Percentiles rank a stretch among this genome's conserved stretches.
Evolutionary conservation across 495 filamentous ascomycete genomes (phyloP).

Genomic region (Neurospora intermedia): DNA sequence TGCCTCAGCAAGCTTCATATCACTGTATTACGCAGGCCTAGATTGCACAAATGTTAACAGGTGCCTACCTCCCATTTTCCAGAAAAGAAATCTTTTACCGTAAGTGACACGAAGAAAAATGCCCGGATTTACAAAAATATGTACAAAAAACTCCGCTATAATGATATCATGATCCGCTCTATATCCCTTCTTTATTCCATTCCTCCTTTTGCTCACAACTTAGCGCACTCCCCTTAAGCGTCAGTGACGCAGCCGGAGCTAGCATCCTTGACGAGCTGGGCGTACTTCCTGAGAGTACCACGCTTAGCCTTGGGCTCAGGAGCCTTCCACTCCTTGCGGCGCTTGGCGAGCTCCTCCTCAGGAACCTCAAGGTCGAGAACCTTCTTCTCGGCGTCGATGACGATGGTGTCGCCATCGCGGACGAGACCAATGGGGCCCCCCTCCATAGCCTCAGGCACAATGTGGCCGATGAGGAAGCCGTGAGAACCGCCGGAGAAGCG

Average conservation of each 20-base stretch:
- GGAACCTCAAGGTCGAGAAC: slow-evolving; percentile 50
- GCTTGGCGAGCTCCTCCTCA: slow-evolving; percentile 51
- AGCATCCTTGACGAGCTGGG: slow-evolving; percentile 57
- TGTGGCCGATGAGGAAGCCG: slow-evolving; percentile 70
- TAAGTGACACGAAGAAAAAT: not conserved
- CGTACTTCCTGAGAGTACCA: slow-evolving; percentile 72
- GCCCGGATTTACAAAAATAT: not conserved
- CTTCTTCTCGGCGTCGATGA: slow-evolving; percentile 60
- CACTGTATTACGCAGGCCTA: not conserved
- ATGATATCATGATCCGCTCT: not conserved
- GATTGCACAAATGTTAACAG: not conserved
- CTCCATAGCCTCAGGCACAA: slow-evolving; percentile 60
- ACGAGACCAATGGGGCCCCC: slow-evolving; percentile 62
- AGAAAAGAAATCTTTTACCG: not conserved
- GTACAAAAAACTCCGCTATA: not conserved
- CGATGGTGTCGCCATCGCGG: slow-evolving; percentile 55
- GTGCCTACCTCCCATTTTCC: not conserved
- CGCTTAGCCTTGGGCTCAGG: slow-evolving; percentile 56
- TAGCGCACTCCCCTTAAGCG: slow-evolving; percentile 8
- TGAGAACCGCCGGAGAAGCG: slow-evolving; percentile 69
- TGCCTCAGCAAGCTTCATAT: not conserved
- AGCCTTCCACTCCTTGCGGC: slow-evolving; percentile 55
- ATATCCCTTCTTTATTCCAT: not conserved
- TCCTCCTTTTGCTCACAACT: not conserved
- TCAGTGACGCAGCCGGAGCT: slow-evolving; percentile 77